A percentile compares a stretch with the other conserved stretches of the same genome.
Conservation (phyloP, 768 basidiomycete genomes). For the Boletus huronensis region DNA sequence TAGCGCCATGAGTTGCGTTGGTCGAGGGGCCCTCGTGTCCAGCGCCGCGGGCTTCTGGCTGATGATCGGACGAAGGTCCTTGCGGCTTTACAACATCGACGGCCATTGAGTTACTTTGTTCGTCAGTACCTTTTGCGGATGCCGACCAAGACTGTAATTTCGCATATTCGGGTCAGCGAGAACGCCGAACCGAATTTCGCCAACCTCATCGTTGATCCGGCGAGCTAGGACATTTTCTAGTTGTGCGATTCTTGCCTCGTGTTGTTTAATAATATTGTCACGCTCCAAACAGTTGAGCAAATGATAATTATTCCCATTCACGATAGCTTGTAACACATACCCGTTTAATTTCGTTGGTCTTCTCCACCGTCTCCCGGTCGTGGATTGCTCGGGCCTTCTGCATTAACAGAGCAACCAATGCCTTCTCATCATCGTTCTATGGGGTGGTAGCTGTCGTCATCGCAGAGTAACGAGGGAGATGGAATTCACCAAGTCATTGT, state of each 20-base stretch:
- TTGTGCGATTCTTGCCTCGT: conserved; percentile 42
- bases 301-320: conserved; percentile 6
- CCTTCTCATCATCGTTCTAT: conserved; percentile 50
- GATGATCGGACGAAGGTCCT: conserved; percentile 10
- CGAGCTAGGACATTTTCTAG: conserved; percentile 48
- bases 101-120: conserved; percentile 13
- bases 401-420: conserved; percentile 45
- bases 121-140: conserved; percentile 10
- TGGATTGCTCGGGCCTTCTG: conserved; percentile 43
- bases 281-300: conserved; percentile 34
- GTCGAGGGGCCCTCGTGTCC: conserved; percentile 9
- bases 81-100: conserved; percentile 10
- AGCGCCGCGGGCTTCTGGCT: conserved; percentile 18
- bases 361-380: conserved; percentile 51
- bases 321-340: conserved; percentile 30
- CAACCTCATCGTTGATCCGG: conserved; percentile 37
- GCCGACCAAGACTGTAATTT: conserved; percentile 10
- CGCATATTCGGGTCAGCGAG: conserved; percentile 12
- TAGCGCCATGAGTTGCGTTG: conserved; percentile 5
- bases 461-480: conserved; percentile 1
- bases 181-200: conserved; percentile 12
- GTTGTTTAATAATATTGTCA: conserved; percentile 43
- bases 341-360: conserved; percentile 54
- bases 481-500: conserved; percentile 44
- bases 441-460: conserved; percentile 12